Evolutionary conservation across 495 filamentous ascomycete species (phyloP), one percentile per base, ranked within the genome.

Genomic region (Aspergillus incahuasiensis): DNA sequence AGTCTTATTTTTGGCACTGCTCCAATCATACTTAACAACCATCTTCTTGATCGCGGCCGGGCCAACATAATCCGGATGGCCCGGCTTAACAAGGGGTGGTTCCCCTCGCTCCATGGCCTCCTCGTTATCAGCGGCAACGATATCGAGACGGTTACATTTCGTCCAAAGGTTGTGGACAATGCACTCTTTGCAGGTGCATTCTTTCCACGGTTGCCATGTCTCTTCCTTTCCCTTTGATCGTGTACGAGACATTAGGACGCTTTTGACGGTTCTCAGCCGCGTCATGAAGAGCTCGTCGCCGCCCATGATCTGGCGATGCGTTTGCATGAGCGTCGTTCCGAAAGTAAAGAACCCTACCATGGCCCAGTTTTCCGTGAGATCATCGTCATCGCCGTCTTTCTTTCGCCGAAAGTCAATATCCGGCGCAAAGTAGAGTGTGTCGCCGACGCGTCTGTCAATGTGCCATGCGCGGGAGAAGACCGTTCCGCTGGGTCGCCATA

Each of bases 341-440:
- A 54, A 28, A 2, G 51, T 54, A 24, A 54, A 45, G 20, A 54
- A 54, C 25, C 51, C 41, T 6, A 54, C 19, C 0, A 41, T 41
- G 20, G 30, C 44, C 25, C 25, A 54, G 41, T 54, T 54, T 6
- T 25, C 21, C 51, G 45, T 54, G 22, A n/a, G n/a, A n/a, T n/a
- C n/a, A n/a, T 8, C 25, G 25, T 28, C 25, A 8, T 28, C 25
- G 25, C 25, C 25, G 8, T 28, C 8, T 8, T 45, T 41, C 4
- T 25, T 41, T n/a, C 28, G 16, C 5, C 50, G 39, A 35, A 54
- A 54, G 41, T 54, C 51, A 20, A 54, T 54, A 20, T 54, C 51
- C 5, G 51, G 51, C 5, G 51, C 51, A 15, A 32, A 45, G 25
- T 54, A n/a, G 24, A 54, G 15, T 7, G n/a, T 45, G 18, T 35